These are phyloP conservation scores for Coleophoma eucalyptorum DNA, from an alignment of 2,329 filamentous ascomycete species.

Conservation along the genomic window DNA sequence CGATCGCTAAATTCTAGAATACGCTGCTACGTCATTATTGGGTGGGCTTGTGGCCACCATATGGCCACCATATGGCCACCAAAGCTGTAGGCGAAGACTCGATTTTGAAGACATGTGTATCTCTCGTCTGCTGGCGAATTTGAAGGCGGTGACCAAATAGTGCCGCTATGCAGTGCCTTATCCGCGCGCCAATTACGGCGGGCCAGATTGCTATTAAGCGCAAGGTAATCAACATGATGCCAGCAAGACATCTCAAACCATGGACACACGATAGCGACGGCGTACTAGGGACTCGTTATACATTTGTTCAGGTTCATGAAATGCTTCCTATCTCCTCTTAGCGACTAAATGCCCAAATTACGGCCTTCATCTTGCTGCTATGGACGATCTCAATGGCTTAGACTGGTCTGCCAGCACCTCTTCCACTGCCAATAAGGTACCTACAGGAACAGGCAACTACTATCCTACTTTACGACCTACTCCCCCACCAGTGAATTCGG, in stretches of 20 bases:
- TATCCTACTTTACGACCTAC: slow-evolving; percentile 51
- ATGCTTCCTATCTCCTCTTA: background rate
- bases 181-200: background rate
- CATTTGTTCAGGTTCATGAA: too few relatives aligned
- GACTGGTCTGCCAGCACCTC: slow-evolving; percentile 45
- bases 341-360: slow-evolving; percentile 9
- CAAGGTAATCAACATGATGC: background rate
- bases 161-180: background rate
- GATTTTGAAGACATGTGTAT: too few relatives aligned
- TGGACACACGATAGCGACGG: too few relatives aligned
- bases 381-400: slow-evolving; percentile 60
- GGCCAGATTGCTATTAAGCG: background rate
- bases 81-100: too few relatives aligned
- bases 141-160: too few relatives aligned
- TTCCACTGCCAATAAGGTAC: slow-evolving; percentile 34
- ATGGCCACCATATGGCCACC: too few relatives aligned
- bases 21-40: too few relatives aligned
- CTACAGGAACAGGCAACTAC: slow-evolving; percentile 36
- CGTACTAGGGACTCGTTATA: too few relatives aligned
- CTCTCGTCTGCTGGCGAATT: too few relatives aligned
- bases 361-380: slow-evolving; percentile 26
- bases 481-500: slow-evolving; percentile 42
- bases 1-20: too few relatives aligned
- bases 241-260: slow-evolving; percentile 3
- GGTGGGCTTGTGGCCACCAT: too few relatives aligned